Base-by-base conservation (phyloP, 2,329 filamentous ascomycete genomes). In the Trichophyton simii region DNA sequence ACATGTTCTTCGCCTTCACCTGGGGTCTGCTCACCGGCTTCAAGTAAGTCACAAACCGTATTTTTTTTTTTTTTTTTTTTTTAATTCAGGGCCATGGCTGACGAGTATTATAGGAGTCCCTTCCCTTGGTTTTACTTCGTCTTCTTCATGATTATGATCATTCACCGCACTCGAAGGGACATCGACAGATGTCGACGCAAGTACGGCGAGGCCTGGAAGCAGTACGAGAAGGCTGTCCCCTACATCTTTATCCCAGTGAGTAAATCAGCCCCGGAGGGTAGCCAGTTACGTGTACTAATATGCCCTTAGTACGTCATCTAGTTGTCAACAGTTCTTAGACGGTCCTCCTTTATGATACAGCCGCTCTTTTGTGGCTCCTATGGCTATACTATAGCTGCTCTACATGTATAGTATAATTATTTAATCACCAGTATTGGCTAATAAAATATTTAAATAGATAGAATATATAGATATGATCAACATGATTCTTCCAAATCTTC, bases 61-160 rank as follows among this genome's bases (percentile, higher is more conserved):
- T 38, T 13, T 13, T 18, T 18, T 18, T 18, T 18, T 18, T 18
- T 18, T 18, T 18, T 18, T 18, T 18, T 18, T 18, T 18, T 18
- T 18, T 18, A 13, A 31, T 6, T 6, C 7, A 31, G 28, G 28
- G 6, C 6, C 8, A 20, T 50, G 18, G 6, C 3, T 50, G 3
- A 13, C 46, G 20, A 9, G 46, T 11, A 50, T 38, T 38, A 3
- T 31, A 79, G 79, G 42, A 89, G 86, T 70, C 88, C 89, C 0
- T 91, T 92, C 75, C 89, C 89, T 0, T 95, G 89, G 88, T 94
- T 95, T 75, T 92, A 95, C 72, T 87, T 88, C 0, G 73, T 88
- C 38, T 95, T 95, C 78, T 95, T 95, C 72, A 78, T 79, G 20
- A 75, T 76, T 66, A 92, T 92, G 88, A 92, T 94, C 69, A 79